A percentile compares a stretch with the other conserved stretches of the same genome.
Evolutionary conservation across 345 rosid species (phyloP).

Genomic region (Barbarea vulgaris): DNA sequence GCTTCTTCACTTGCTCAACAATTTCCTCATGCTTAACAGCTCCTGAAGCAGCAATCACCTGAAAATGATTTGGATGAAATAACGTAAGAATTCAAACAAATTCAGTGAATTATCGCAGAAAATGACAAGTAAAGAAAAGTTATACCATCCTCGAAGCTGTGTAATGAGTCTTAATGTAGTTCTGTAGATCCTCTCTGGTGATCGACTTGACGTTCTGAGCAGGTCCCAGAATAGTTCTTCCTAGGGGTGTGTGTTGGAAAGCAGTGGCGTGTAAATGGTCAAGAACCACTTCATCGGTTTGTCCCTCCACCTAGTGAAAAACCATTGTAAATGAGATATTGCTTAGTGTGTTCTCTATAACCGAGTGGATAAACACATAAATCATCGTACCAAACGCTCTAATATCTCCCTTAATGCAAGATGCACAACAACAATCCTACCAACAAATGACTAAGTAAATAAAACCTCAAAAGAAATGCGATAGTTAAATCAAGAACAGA

Average conservation of each 20-base stretch:
- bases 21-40: slow-evolving; percentile 98
- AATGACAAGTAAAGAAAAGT: background rate
- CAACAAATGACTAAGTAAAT: background rate
- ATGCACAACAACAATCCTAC: background rate
- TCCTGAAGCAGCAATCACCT: slow-evolving; percentile 96
- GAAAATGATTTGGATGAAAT: slow-evolving; percentile 26
- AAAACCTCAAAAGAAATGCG: background rate
- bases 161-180: slow-evolving; percentile 88
- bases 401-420: background rate
- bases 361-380: background rate
- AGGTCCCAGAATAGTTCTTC: slow-evolving; percentile 93
- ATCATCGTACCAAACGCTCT: background rate
- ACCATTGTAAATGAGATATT: background rate
- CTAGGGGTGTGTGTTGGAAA: slow-evolving; percentile 87
- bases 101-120: background rate
- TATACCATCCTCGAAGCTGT: slow-evolving; percentile 97
- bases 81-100: slow-evolving; percentile 15
- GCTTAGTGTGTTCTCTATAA: background rate
- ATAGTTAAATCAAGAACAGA: background rate
- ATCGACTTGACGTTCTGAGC: slow-evolving; percentile 82
- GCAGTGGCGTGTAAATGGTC: slow-evolving; percentile 99
- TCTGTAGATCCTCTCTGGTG: slow-evolving; percentile 72
- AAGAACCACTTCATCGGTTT: slow-evolving; percentile 93
- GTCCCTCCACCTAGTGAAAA: slow-evolving; percentile 70
- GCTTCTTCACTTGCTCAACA: slow-evolving; percentile 83